Evolutionary conservation across 2,329 filamentous ascomycete genomes (phyloP), one percentile per base, ranked within the genome.

Genomic region (Magnaporthiopsis incrustans): DNA sequence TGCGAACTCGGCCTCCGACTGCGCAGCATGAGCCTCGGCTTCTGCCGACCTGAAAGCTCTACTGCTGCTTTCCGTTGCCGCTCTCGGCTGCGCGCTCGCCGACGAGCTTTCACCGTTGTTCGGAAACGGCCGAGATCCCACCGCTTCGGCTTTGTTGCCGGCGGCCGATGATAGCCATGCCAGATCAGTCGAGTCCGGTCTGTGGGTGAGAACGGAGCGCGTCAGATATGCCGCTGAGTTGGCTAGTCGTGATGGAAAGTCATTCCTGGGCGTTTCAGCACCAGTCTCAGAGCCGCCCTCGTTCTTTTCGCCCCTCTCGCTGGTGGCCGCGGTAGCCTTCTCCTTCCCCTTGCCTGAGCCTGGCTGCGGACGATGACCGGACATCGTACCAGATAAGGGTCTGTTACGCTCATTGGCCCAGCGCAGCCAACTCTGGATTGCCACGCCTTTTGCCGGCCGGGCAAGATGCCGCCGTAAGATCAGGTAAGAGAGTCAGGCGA

Each of bases 1-100:
- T 2, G 75, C 71, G 64, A 79, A 79, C 0, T 70, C 70, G 4
- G 70, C 69, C 65, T 78, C 76, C 5, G 61, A 44, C 57, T 75
- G 71, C 18, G 61, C 67, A 7, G 68, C 69, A 15, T 75, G 72
- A 60, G 70, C 68, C 32, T 72, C 60, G 27, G 33, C 61, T 32
- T 62, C 59, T 10, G 33, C 32, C 32, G 71, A 68, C 62, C 68
- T 73, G 64, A 78, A 71, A 38, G 67, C 67, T 33, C 64, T 66
- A 30, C 67, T 64, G 8, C 61, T 32, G 60, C 26, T 62, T 44
- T 18, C 56, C 25, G 61, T 27, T n/a, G 30, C 22, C 30, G 8
- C 10, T 8, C 25, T 26, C 10, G 25, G 38, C 14, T 69, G 27
- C 35, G 60, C 65, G 56, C 66, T 33, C 57, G 69, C 66, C 3